Evolutionary conservation across 1,139 yeast species (phyloP), one percentile per base, ranked within the genome.

Genomic region (Saccharomyces hybrid): DNA sequence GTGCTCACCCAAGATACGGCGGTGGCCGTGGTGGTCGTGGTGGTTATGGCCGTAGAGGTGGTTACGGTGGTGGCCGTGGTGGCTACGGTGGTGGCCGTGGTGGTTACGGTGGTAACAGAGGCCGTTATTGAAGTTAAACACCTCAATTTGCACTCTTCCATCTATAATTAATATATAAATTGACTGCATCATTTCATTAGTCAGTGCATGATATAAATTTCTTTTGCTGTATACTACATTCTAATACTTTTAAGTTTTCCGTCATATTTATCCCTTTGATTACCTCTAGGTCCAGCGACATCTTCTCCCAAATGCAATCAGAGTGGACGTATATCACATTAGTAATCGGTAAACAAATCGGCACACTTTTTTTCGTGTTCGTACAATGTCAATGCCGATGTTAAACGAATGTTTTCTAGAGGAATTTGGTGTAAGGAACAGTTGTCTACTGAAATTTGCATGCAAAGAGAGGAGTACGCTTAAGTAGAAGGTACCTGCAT

Each of bases 21-120:
- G 80, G 87, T 58, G 79, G 89, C 61, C 68, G 78, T 57, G 77
- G 84, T 54, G 76, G 79, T 59, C 71, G 80, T 53, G 75, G 80
- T 58, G 72, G 82, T 54, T 73, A 79, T 51, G 67, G 79, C 52
- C 72, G 78, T 47, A 67, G 77, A 49, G 65, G 66, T 50, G 69
- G 76, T 59, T 47, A 64, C 63, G 53, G 67, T 61, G 63, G 75
- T 58, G 66, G 72, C 63, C 60, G 68, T 60, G 63, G 72, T 61
- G 61, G 67, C 57, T 51, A 60, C 61, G 55, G 65, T 61, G 62
- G 64, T 21, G 54, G 53, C 57, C 47, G 68, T 60, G 71, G 66
- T 52, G 58, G 59, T 52, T 70, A 68, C 32, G 66, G 71, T 68
- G 61, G 65, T 52, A 56, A 57, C 58, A 64, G 57, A 54, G 59